Base-by-base conservation (phyloP, 2,329 filamentous ascomycete genomes). In the Hypoxylon sp. region DNA sequence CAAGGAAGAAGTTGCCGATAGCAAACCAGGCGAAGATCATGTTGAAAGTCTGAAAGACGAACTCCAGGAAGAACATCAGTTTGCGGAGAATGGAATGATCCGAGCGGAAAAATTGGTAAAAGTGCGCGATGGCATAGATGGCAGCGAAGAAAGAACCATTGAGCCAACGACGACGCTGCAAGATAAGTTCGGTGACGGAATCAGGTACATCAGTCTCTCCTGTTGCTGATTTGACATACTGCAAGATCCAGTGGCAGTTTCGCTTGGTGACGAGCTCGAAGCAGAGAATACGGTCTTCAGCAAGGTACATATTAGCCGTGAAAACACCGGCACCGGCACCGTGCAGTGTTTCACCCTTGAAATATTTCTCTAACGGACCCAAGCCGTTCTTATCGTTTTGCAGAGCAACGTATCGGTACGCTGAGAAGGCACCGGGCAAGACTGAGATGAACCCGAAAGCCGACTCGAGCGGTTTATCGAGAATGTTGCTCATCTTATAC, bases 11-110 rank as follows among this genome's bases (percentile, higher is more conserved):
- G 83, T 99, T 99, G 77, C 96, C 92, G 77, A 98, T 96, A 75
- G 92, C 93, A 78, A 99, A 98, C 96, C 96, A 99, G 58, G 96
- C 94, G 79, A 98, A 99, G 77, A 99, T 87, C 93, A 98, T 98
- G 85, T 93, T 97, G 81, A 95, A 87, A 0, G 93, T 96, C 81
- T 98, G 94, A 83, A 98, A 99, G 73, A 92, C 84, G 80, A 98
- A 98, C 79, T 99, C 96, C 73, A 98, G 81, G 75, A 97, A 88
- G 80, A 99, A 93, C 86, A 93, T 93, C 67, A 95, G 83, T 80
- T 98, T 98, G 74, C 96, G 89, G 46, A 97, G 77, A 75, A 94
- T 86, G 27, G 92, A 95, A 80, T 99, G 96, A 76, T 94, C 92
- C 71, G 93, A 97, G 65, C 96, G 90, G 88, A 95, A 97, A 79